These are phyloP conservation scores for Calocera viscosa DNA, from an alignment of 768 basidiomycete species.

Conservation along the genomic window DNA sequence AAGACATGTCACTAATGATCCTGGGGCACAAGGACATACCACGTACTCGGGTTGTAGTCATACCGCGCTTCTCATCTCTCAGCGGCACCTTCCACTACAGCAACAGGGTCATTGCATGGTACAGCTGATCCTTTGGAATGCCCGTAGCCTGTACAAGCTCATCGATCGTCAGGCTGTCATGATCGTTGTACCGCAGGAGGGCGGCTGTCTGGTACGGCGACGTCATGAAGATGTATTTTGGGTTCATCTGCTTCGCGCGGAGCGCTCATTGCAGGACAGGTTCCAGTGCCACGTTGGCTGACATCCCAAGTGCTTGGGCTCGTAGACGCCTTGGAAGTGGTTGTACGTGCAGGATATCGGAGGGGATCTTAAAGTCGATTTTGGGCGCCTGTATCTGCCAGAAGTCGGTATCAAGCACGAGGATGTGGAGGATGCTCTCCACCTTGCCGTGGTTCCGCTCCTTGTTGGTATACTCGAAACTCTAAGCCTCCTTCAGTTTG, in stretches of 20 bases:
- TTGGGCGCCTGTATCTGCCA: constrained; percentile 82
- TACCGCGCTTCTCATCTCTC: constrained; percentile 25
- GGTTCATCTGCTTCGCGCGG: constrained; percentile 79
- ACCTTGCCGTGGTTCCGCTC: constrained; percentile 71
- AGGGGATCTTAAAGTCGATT: constrained; percentile 79
- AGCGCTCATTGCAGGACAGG: constrained; percentile 94
- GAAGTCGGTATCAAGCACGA: constrained; percentile 90
- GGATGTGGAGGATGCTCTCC: constrained; percentile 81
- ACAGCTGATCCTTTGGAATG: constrained; percentile 67
- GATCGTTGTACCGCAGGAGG: constrained; percentile 81
- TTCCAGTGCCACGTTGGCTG: constrained; percentile 99
- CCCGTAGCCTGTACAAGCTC: constrained; percentile 71
- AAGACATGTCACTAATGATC: not conserved
- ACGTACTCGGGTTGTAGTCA: constrained; percentile 30
- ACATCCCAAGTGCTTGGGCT: constrained; percentile 83
- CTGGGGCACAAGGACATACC: not conserved
- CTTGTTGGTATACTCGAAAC: constrained; percentile 96
- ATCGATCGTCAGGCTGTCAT: constrained; percentile 70
- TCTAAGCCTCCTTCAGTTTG: constrained; percentile 91
- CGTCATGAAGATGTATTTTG: constrained; percentile 93
- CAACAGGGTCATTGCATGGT: constrained; percentile 31
- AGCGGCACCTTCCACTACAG: constrained; percentile 29
- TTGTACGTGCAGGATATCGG: constrained; percentile 83
- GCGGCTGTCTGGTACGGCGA: constrained; percentile 92
- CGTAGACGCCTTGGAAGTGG: constrained; percentile 85